These are phyloP conservation scores for Scalesia atractyloides DNA, from an alignment of 129 eudicot species.

Conservation along the genomic window DNA sequence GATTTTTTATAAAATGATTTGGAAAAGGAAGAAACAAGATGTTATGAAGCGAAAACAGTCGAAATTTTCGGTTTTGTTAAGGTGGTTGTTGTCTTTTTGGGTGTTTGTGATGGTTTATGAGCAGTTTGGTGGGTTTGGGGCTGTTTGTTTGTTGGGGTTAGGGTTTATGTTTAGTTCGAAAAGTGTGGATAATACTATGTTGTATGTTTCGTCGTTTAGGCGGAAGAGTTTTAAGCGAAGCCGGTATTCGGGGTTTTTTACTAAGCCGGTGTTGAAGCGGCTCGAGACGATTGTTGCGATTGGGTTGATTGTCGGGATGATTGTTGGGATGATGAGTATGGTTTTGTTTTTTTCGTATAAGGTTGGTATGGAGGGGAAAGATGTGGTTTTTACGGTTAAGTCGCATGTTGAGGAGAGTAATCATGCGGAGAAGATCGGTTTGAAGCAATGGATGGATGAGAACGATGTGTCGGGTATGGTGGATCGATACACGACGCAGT, in stretches of 20 bases:
- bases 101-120: conserved; percentile 84
- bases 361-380: conserved; percentile 85
- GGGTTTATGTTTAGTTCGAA: conserved; percentile 74
- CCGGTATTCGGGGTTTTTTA: conserved; percentile 53
- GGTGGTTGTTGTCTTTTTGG: conserved; percentile 88
- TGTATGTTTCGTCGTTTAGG: conserved; percentile 60
- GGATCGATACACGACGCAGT: conserved; percentile 65
- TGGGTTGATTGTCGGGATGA: conserved; percentile 78
- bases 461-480: conserved; percentile 92
- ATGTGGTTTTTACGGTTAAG: conserved; percentile 67
- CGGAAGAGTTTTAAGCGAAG: conserved; percentile 69
- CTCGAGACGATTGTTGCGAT: conserved; percentile 79
- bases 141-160: conserved; percentile 50
- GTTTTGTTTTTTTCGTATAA: conserved; percentile 77
- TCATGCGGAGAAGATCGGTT: conserved; percentile 86
- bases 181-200: conserved; percentile 73
- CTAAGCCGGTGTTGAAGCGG: conserved; percentile 57
- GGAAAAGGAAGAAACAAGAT: conserved; percentile 33
- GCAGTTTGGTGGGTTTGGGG: conserved; percentile 63
- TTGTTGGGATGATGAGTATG: conserved; percentile 64
- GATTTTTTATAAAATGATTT: conserved; percentile 36
- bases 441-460: conserved; percentile 87
- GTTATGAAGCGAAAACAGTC: conserved; percentile 43
- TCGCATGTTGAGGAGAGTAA: conserved; percentile 84
- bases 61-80: conserved; percentile 61